Base-by-base conservation (phyloP, 2,329 filamentous ascomycete species). In the Diaporthe ampelina region DNA sequence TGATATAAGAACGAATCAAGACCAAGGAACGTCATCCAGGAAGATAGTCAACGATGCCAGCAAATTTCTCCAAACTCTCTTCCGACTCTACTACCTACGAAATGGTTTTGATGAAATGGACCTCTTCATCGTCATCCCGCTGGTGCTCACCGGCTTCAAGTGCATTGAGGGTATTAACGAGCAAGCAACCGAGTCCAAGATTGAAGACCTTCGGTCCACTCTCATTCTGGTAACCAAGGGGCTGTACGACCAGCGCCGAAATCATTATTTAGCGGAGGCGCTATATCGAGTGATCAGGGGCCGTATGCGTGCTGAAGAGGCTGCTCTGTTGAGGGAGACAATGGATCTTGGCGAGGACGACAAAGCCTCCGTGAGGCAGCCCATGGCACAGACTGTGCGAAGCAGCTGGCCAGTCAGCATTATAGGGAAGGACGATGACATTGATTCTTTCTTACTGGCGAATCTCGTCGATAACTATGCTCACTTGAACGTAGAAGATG, bases 171-270 rank as follows among this genome's bases (percentile, higher is more conserved):
- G 78, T 17, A 80, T 84, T 11, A 67, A 72, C 4, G 71, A 77
- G 9, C 26, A 76, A 1, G 76, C 70, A 0, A 26, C 78, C 0
- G n/a, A 37, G 1, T 13, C 50, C 2, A 65, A 78, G 57, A 70
- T 79, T 0, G 79, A 83, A 50, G 58, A 75, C 0, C 57, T 83
- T n/a, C 78, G 81, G 15, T 82, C 83, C 0, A 81, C 80, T 0
- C 79, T 84, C 0, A 76, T 85, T n/a, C 76, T 84, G 1, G 76
- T 80, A 13, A 81, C 80, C 1, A 80, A 83, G 45, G 83, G 83
- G 0, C 72, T 84, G 0, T 79, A 80, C 65, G 73, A 75, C 43
- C 83, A 84, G 61, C 65, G 81, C 1, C 79, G 73, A 11, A 83
- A 82, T 43, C 80, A 84, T 59, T 81, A 83, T 70, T 69, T 84